Evolutionary conservation across 148 eudicot species (phyloP).

Genomic region (Rhododendron griersonianum): DNA sequence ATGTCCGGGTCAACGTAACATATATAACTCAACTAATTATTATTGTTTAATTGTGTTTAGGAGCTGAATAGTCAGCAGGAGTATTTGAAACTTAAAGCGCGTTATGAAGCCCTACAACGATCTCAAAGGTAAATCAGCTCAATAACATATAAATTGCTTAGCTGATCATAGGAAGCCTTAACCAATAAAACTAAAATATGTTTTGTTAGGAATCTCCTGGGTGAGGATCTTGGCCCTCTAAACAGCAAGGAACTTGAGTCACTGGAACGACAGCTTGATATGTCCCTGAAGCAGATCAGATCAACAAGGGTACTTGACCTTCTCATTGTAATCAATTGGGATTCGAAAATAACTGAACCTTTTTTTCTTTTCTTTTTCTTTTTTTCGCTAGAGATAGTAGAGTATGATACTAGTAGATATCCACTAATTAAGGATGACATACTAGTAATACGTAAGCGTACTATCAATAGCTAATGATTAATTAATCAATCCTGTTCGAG

Average conservation of each 20-base stretch:
- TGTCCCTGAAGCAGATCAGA: conserved; percentile 85
- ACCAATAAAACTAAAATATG: not conserved
- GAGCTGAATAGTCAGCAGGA: conserved; percentile 86
- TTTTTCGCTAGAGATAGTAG: not conserved
- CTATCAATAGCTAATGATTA: no score
- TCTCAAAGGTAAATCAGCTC: conserved; percentile 47
- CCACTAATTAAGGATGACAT: no score
- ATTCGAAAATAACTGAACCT: not conserved
- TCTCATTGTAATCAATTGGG: not conserved
- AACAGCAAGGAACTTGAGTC: conserved; percentile 88
- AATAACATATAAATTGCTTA: not conserved
- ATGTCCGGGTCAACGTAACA: no score
- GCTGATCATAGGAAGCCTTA: not conserved
- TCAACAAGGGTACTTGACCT: conserved; percentile 54
- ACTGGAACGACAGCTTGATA: conserved; percentile 86
- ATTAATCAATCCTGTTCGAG: no score
- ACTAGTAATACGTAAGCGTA: no score
- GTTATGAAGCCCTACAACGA: conserved; percentile 64
- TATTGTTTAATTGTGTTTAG: conserved; percentile 23
- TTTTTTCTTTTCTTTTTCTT: no score
- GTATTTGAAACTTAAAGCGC: conserved; percentile 77
- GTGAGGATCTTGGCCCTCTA: conserved; percentile 91
- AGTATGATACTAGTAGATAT: not conserved
- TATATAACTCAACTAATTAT: no score
- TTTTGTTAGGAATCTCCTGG: conserved; percentile 68